A percentile compares a stretch with the other conserved stretches of the same genome.
Evolutionary conservation across 768 basidiomycete species (phyloP).

Genomic region (Tephrocybe sp.): DNA sequence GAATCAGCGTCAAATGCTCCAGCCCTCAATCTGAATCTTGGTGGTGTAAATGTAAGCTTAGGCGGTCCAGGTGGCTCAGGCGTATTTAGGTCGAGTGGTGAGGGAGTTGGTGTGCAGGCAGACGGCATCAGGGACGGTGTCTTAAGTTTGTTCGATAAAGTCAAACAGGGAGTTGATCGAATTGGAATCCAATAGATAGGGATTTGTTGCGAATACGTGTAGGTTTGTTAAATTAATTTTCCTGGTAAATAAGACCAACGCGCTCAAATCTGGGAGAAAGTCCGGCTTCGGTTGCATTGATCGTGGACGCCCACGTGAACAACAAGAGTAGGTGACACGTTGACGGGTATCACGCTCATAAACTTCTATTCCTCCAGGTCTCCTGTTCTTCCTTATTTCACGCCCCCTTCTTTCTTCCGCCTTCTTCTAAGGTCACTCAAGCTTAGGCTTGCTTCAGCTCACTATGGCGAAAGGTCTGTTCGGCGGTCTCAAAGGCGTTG

Average conservation of each 20-base stretch:
- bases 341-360: slow-evolving; percentile 20
- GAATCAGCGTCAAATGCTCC: slow-evolving; percentile 75
- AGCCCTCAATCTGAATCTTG: slow-evolving; percentile 87
- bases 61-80: slow-evolving; percentile 85
- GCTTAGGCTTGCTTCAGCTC: slow-evolving; percentile 34
- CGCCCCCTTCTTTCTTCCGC: slow-evolving; percentile 21
- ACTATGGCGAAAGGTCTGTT: slow-evolving; percentile 79
- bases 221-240: not conserved
- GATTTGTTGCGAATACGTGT: not conserved
- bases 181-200: slow-evolving; percentile 44
- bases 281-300: slow-evolving; percentile 21
- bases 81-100: slow-evolving; percentile 79
- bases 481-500: slow-evolving; percentile 82
- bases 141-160: slow-evolving; percentile 82
- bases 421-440: slow-evolving; percentile 29
- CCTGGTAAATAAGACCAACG: not conserved
- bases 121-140: slow-evolving; percentile 92
- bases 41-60: slow-evolving; percentile 90
- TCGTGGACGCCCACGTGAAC: slow-evolving; percentile 29
- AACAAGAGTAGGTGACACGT: slow-evolving; percentile 33
- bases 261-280: slow-evolving; percentile 23
- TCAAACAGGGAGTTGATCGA: slow-evolving; percentile 82
- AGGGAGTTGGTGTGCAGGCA: slow-evolving; percentile 72
- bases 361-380: slow-evolving; percentile 15
- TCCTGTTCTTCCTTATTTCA: slow-evolving; percentile 23